Conservation (phyloP, 352 stramenopile species). For the Thalassiosira pacifica region DNA sequence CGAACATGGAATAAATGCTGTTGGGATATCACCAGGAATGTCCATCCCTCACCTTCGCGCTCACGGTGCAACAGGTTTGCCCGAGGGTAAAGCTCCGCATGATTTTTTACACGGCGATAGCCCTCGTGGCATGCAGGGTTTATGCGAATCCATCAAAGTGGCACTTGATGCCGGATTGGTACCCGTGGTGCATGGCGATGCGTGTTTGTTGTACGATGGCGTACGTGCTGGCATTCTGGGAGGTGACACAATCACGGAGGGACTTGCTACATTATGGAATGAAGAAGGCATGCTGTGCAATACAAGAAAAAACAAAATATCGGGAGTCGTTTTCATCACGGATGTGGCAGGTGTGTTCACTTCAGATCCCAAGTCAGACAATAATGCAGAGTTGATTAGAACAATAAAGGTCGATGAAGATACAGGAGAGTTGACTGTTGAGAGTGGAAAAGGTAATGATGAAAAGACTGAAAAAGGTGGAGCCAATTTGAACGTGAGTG, state of each 20-base stretch:
- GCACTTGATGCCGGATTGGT: constrained; percentile 70
- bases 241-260: constrained; percentile 76
- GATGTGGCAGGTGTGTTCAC: constrained; percentile 81
- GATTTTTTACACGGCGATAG: constrained; percentile 24
- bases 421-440: constrained; percentile 31
- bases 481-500: constrained; percentile 57
- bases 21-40: constrained; percentile 77
- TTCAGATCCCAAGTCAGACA: constrained; percentile 68
- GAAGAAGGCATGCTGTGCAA: not conserved
- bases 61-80: constrained; percentile 37
- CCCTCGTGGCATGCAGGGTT: constrained; percentile 25
- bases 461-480: not conserved
- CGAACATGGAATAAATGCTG: constrained; percentile 65
- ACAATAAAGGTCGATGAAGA: constrained; percentile 60
- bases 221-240: constrained; percentile 68
- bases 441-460: constrained; percentile 15
- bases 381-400: constrained; percentile 62
- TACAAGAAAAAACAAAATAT: constrained; percentile 19
- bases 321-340: constrained; percentile 75
- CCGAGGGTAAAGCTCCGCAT: not conserved
- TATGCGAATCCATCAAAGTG: constrained; percentile 45
- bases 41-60: constrained; percentile 59
- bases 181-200: constrained; percentile 83
- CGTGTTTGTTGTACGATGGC: constrained; percentile 65
- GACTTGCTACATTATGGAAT: constrained; percentile 59